These are phyloP conservation scores for Trebouxiophyceae sp. DNA, from an alignment of 163 green algal genomes.

Conservation along the genomic window DNA sequence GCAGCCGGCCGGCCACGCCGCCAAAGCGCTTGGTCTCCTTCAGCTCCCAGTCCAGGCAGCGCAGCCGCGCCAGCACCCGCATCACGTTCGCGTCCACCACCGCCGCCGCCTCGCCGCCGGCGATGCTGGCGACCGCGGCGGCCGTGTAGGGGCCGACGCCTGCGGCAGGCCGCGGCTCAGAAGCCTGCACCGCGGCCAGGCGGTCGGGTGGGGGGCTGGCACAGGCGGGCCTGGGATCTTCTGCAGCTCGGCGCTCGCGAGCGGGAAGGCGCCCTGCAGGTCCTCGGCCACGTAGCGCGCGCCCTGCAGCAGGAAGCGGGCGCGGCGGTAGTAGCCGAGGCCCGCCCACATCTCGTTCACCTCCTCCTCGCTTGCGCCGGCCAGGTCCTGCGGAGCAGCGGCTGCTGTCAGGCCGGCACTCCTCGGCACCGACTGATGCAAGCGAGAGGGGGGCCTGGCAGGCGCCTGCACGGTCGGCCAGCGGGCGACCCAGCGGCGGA, in stretches of 20 bases:
- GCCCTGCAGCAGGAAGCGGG: constrained; percentile 75
- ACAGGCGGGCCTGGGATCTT: constrained; percentile 73
- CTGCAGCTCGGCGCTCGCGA: constrained; percentile 50
- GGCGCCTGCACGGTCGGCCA: constrained; percentile 72
- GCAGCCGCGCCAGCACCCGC: constrained; percentile 70
- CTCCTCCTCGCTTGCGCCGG: constrained; percentile 68
- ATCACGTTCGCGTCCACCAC: constrained; percentile 91
- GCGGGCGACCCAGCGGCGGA: constrained; percentile 68
- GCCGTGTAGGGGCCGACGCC: constrained; percentile 75
- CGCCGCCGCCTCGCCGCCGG: constrained; percentile 54
- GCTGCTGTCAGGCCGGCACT: background rate
- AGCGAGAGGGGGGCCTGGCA: background rate
- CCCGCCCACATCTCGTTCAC: constrained; percentile 90
- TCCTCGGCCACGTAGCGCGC: constrained; percentile 57
- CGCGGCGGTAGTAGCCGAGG: constrained; percentile 92
- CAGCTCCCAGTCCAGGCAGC: constrained; percentile 47
- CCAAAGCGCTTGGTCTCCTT: background rate
- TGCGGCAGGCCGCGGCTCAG: constrained; percentile 10
- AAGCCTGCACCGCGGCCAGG: background rate
- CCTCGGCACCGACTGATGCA: background rate
- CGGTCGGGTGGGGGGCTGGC: too few species aligned
- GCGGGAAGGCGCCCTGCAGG: constrained; percentile 66
- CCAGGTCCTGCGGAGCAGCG: constrained; percentile 36
- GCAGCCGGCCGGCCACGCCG: constrained; percentile 47
- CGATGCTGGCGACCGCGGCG: constrained; percentile 83